Evolutionary conservation across 257 asterid genomes (phyloP), one percentile per base, ranked within the genome.

Genomic region (Scutellaria baicalensis): DNA sequence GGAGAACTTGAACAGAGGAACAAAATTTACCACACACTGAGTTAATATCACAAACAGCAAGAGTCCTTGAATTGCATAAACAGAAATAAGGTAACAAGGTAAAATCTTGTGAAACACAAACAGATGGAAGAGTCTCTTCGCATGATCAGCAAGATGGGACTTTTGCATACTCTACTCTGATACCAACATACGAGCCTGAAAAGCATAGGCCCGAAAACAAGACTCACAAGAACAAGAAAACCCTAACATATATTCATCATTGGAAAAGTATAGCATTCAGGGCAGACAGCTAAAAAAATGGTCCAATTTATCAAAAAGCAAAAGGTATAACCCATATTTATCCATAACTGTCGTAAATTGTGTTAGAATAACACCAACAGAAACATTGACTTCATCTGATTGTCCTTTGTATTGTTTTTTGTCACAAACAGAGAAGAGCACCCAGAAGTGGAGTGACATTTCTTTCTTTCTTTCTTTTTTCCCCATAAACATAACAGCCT

Each of bases 141-240:
- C 33, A 27, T 27, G 33, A 2, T 27, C 33, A 27, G 33, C 4
- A 27, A 27, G 4, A 27, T 27, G 33, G 33, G 33, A 27, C 33
- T 27, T 27, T 27, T 27, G 33, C 33, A 27, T 27, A 27, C 33
- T 27, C 33, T 50, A 58, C 27, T 66, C 27, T 38, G 49, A 49
- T 39, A 67, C 63, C 70, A 51, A 68, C 70, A 63, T 60, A 52
- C 13, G 9, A 27, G 35, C 78, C 72, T 51, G n/a, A 12, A 36
- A 65, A 52, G 2, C 33, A 5, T 63, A 35, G 48, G 63, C 49
- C 59, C 56, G 51, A 27, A 23, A 31, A 43, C 18, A 36, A 47
- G 52, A 11, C 48, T 38, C 18, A 27, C 49, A 52, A 64, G 35
- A 60, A 31, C 16, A 61, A 56, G 45, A 57, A 39, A 55, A 36